phyloP scores from a whole-genome alignment of 2,329 filamentous ascomycete genomes.

The Aspergillus thermomutatus region DNA sequence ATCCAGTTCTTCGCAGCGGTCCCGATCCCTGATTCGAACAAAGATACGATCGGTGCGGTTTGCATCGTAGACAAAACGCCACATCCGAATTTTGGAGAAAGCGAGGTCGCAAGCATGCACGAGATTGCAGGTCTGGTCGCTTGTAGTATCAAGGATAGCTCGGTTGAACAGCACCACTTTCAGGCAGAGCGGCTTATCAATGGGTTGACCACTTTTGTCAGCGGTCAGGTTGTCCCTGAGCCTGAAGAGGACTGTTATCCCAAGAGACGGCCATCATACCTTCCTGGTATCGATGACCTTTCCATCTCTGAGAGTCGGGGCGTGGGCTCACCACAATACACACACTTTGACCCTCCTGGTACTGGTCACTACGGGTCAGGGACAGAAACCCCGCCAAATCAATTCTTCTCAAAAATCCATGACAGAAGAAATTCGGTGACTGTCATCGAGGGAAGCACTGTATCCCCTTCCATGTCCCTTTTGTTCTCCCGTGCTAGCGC shows the following conservation, averaged over 20 bases:
- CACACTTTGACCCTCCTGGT: background rate
- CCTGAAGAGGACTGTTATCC: background rate
- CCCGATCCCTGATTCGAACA: constrained; percentile 54
- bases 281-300: background rate
- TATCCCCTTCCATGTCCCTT: constrained; percentile 11
- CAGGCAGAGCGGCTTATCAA: constrained; percentile 55
- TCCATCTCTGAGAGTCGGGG: background rate
- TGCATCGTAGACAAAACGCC: constrained; percentile 57
- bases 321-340: background rate
- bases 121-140: constrained; percentile 44
- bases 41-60: constrained; percentile 57
- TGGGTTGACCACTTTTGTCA: constrained; percentile 48
- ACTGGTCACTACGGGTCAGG: background rate
- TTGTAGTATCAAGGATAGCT: constrained; percentile 10
- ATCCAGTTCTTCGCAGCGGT: constrained; percentile 57
- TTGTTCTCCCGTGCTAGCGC: constrained; percentile 44
- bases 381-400: background rate
- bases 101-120: constrained; percentile 46
- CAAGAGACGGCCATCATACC: background rate
- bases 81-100: constrained; percentile 40
- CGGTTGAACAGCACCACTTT: constrained; percentile 49
- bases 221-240: constrained; percentile 24
- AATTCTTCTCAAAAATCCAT: background rate
- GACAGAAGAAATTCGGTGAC: constrained; percentile 1
- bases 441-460: constrained; percentile 7